phyloP scores from a whole-genome alignment of 2,329 filamentous ascomycete genomes.

The Massarina eburnea region DNA sequence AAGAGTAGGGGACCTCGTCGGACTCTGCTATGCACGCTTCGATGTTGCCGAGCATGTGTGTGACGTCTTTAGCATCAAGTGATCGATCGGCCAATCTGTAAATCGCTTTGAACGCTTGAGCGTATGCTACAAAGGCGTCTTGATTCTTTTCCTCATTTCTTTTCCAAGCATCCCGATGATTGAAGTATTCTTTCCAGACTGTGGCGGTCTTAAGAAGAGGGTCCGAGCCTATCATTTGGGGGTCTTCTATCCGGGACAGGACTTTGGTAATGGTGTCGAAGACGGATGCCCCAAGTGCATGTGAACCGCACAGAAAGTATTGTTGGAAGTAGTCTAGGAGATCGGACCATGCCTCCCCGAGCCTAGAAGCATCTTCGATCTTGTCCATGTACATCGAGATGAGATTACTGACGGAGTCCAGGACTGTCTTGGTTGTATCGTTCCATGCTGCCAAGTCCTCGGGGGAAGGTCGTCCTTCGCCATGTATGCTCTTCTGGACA shows the following conservation, averaged over 20 bases:
- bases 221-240: conserved; percentile 20
- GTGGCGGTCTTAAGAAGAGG: conserved; percentile 36
- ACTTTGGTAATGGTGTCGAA: conserved; percentile 45
- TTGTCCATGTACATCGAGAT: conserved; percentile 76
- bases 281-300: conserved; percentile 46
- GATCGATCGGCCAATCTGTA: conserved; percentile 72
- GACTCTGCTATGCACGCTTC: conserved; percentile 71
- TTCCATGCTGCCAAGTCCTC: conserved; percentile 39
- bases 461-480: conserved; percentile 8
- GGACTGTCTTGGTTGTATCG: conserved; percentile 43
- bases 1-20: conserved; percentile 66
- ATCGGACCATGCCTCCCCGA: conserved; percentile 74
- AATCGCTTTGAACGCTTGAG: conserved; percentile 72
- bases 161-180: conserved; percentile 25
- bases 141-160: conserved; percentile 59
- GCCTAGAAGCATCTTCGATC: conserved; percentile 65
- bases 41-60: conserved; percentile 70
- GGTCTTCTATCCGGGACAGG: conserved; percentile 33
- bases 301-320: conserved; percentile 45
- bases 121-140: conserved; percentile 81
- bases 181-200: conserved; percentile 40
- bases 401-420: conserved; percentile 52
- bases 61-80: conserved; percentile 61
- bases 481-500: conserved; percentile 23
- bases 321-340: conserved; percentile 69